A percentile compares a stretch with the other conserved stretches of the same genome.
Evolutionary conservation across 164 flowering plant genomes (phyloP).

Genomic region (Magnolia officinalis): DNA sequence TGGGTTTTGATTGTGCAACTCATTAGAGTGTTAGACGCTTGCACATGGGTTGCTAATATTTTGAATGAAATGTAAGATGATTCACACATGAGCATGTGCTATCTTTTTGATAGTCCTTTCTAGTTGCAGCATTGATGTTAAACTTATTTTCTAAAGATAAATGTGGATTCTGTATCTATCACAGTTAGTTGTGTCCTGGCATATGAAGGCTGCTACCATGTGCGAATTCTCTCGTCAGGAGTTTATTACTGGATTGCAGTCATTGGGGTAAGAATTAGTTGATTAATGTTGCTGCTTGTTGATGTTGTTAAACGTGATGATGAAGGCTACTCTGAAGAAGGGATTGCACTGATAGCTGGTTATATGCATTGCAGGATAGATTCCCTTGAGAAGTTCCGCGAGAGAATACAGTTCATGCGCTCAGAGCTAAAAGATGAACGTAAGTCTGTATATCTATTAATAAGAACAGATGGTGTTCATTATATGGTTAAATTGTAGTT

Average conservation of each 20-base stretch:
- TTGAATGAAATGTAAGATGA: not conserved
- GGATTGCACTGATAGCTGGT: not conserved
- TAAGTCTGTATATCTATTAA: conserved; percentile 34
- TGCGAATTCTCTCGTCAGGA: conserved; percentile 97
- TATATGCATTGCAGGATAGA: conserved; percentile 69
- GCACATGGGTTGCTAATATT: not conserved
- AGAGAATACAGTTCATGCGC: conserved; percentile 78
- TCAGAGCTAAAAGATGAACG: conserved; percentile 93
- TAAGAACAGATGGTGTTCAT: no score
- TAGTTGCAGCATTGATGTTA: not conserved
- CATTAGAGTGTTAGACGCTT: not conserved
- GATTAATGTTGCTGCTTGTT: not conserved
- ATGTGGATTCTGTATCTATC: conserved; percentile 6
- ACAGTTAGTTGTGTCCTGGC: conserved; percentile 97
- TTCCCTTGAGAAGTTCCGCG: conserved; percentile 85
- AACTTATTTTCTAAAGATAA: not conserved
- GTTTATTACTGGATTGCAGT: conserved; percentile 80
- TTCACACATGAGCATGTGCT: not conserved
- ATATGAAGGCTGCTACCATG: conserved; percentile 99
- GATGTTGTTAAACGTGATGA: not conserved
- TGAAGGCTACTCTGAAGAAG: not conserved
- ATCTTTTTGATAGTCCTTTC: not conserved
- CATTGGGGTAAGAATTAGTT: conserved; percentile 60
- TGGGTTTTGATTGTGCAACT: not conserved
- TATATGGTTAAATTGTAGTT: no score